Conservation (phyloP, 2,329 filamentous ascomycete species). For the Stemphylium beticola region DNA sequence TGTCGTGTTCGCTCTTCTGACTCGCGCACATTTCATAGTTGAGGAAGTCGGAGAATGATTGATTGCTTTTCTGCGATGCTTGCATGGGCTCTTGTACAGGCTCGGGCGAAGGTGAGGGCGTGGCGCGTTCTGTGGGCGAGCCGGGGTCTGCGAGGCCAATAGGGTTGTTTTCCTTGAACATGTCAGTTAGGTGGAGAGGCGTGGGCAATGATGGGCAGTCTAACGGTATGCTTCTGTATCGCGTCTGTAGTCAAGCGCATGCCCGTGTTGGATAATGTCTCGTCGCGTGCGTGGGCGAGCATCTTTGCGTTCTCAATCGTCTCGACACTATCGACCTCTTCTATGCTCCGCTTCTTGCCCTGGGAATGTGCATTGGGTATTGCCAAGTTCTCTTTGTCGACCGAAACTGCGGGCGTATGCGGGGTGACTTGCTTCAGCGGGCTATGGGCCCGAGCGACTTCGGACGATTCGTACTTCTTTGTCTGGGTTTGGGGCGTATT, state of each 20-base stretch:
- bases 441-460: slow-evolving; percentile 36
- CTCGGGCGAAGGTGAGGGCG: slow-evolving; percentile 30
- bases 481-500: slow-evolving; percentile 41
- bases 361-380: slow-evolving; percentile 20
- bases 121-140: slow-evolving; percentile 46
- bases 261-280: slow-evolving; percentile 14
- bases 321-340: slow-evolving; percentile 45
- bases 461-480: slow-evolving; percentile 24
- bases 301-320: slow-evolving; percentile 33
- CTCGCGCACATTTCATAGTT: slow-evolving; percentile 55
- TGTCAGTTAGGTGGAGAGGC: slow-evolving; percentile 31
- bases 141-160: slow-evolving; percentile 36
- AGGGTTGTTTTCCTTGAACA: slow-evolving; percentile 31
- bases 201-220: slow-evolving; percentile 6
- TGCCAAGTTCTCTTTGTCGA: slow-evolving; percentile 40
- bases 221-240: slow-evolving; percentile 39
- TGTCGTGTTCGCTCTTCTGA: slow-evolving; percentile 41
- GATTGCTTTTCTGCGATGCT: slow-evolving; percentile 44
- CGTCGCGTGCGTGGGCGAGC: slow-evolving; percentile 32
- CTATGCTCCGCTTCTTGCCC: slow-evolving; percentile 46
- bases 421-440: slow-evolving; percentile 44
- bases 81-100: slow-evolving; percentile 22
- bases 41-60: slow-evolving; percentile 56
- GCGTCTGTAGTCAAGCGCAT: slow-evolving; percentile 32
- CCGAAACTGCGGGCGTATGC: slow-evolving; percentile 28